Evolutionary conservation across 306 rosid species (phyloP), one percentile per base, ranked within the genome.

Genomic region (Prinsepia uniflora): DNA sequence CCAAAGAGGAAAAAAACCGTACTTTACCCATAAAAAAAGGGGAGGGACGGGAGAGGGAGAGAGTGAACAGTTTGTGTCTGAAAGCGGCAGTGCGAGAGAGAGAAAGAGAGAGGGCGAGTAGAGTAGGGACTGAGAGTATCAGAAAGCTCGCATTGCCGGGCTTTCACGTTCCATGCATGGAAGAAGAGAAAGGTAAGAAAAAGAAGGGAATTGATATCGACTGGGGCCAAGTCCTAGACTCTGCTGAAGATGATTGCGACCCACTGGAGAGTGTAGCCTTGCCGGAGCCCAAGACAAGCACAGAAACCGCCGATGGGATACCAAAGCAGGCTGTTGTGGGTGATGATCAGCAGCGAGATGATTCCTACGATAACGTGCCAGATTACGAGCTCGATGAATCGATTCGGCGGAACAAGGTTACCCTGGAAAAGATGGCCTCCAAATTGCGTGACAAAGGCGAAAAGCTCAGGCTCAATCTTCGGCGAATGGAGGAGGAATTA

Each of bases 381-480:
- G 89, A 88, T 82, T 63, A 10, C 10, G 68, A 81, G 10, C 88
- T 93, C 8, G 20, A 9, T 8, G 89, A 80, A 0, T 17, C 20
- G 20, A 81, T 88, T 77, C 10, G 0, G 55, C 77, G 88, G 14
- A 71, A 62, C 68, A 76, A 5, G 55, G 11, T 4, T 0, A 72
- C 54, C n/a, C 42, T 65, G 8, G 79, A 81, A 4, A 7, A 0
- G 0, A 0, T 36, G 9, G 57, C 62, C 20, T 15, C 1, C 34
- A 48, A 0, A 0, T 79, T 90, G 85, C 77, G 74, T 0, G 98
- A 93, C 64, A 56, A 78, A 10, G 98, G 98, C 12, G 80, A 46
- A 30, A 93, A 88, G 78, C 67, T 84, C 18, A 70, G 48, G 15
- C 17, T 17, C 42, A 4, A 7, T 18, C 75, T 93, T 47, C 54